Conservation (phyloP, 2,329 filamentous ascomycete genomes). For the Ophiostoma sp. region DNA sequence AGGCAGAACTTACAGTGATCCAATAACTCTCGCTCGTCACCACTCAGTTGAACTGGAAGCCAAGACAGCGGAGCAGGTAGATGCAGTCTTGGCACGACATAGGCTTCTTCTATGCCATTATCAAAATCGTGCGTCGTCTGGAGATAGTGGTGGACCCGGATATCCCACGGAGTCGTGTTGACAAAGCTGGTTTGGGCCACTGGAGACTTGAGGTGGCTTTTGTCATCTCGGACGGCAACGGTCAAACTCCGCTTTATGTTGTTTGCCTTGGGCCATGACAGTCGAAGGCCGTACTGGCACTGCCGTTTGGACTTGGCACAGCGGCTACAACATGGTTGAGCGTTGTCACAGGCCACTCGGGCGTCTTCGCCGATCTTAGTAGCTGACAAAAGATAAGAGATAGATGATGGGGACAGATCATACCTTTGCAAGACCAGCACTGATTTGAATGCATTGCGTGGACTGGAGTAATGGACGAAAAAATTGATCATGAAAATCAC, state of each 20-base stretch:
- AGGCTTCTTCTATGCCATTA: neutral
- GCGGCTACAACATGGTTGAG: neutral
- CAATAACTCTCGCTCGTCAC: neutral
- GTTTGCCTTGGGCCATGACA: neutral
- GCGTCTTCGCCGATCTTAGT: neutral
- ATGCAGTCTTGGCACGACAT: neutral
- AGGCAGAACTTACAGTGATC: neutral
- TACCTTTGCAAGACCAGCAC: constrained; percentile 4
- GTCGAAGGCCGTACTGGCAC: neutral
- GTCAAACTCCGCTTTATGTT: neutral
- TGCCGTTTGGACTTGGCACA: neutral
- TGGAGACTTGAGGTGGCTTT: neutral
- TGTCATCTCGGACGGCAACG: neutral
- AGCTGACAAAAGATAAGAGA: neutral
- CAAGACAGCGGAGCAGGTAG: neutral
- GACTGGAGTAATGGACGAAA: no score
- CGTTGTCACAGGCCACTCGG: neutral
- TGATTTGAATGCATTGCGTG: constrained; percentile 3
- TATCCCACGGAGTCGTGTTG: neutral
- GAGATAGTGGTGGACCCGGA: neutral
- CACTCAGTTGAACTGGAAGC: neutral
- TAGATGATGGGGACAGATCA: neutral
- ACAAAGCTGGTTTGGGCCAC: neutral
- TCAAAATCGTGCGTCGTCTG: neutral
- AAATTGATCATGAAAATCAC: no score